Percentiles rank a stretch among this genome's conserved stretches.
These are phyloP conservation scores for Sambucus nigra DNA, from an alignment of 129 eudicot genomes.

Conservation along the genomic window DNA sequence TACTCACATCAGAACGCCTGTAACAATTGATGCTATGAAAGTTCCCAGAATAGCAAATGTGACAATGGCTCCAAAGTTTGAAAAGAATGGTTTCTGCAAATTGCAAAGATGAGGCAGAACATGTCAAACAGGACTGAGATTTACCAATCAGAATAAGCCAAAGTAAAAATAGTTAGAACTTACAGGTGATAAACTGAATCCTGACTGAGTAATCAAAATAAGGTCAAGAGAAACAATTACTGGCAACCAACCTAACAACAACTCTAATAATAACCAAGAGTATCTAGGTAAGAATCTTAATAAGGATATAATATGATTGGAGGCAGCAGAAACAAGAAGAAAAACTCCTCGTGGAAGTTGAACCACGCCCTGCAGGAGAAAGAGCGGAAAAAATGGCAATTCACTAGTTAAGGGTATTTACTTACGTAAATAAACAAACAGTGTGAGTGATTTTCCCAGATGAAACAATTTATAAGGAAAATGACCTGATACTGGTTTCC, in stretches of 20 bases:
- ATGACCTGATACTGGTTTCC: slow-evolving; percentile 80
- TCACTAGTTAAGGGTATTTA: background rate
- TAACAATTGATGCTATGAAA: slow-evolving; percentile 70
- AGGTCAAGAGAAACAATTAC: slow-evolving; percentile 55
- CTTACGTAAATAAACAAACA: no score
- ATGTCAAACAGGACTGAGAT: background rate
- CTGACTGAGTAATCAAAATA: slow-evolving; percentile 71
- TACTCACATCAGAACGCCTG: slow-evolving; percentile 95
- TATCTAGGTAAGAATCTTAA: background rate
- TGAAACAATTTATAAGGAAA: background rate
- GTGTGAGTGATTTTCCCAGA: background rate
- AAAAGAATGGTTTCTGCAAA: slow-evolving; percentile 95
- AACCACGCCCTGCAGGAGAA: slow-evolving; percentile 74
- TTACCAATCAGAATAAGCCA: background rate
- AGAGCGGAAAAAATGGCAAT: background rate
- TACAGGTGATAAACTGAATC: slow-evolving; percentile 98
- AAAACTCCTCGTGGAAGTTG: slow-evolving; percentile 96
- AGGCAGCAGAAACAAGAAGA: slow-evolving; percentile 88
- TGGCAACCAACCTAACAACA: slow-evolving; percentile 9
- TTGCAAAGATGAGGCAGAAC: slow-evolving; percentile 2
- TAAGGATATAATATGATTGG: slow-evolving; percentile 99
- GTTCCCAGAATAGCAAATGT: slow-evolving; percentile 94
- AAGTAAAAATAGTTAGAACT: slow-evolving; percentile 22
- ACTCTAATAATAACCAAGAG: background rate
- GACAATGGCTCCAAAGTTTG: slow-evolving; percentile 97